Conservation (phyloP, 1,139 yeast species). For the Meyerozyma elateridarum region DNA sequence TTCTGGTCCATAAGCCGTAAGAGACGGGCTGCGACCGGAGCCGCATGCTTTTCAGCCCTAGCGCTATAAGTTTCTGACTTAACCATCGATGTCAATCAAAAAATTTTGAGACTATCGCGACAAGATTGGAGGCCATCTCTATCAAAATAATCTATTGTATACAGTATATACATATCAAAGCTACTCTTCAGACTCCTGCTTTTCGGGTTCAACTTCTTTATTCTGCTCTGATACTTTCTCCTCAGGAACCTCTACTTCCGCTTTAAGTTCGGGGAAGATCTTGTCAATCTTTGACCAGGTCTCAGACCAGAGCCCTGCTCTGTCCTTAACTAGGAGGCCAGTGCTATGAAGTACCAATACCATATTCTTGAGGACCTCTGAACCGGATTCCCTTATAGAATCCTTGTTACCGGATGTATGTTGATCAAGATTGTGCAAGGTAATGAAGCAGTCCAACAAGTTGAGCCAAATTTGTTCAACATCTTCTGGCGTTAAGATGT, state of each 20-base stretch:
- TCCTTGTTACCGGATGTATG: conserved; percentile 25
- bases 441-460: conserved; percentile 28
- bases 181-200: conserved; percentile 13
- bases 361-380: conserved; percentile 62
- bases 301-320: conserved; percentile 23
- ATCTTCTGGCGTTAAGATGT: conserved; percentile 20
- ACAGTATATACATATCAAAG: not conserved
- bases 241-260: conserved; percentile 14
- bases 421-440: conserved; percentile 20
- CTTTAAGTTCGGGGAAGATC: conserved; percentile 41
- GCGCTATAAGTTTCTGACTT: conserved; percentile 46
- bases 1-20: conserved; percentile 73
- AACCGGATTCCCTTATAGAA: conserved; percentile 50
- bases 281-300: conserved; percentile 43
- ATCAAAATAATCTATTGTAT: too few relatives aligned
- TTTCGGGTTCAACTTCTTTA: conserved; percentile 7
- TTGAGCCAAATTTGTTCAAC: conserved; percentile 31
- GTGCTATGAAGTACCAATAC: conserved; percentile 33
- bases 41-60: conserved; percentile 67
- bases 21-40: conserved; percentile 76
- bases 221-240: conserved; percentile 7
- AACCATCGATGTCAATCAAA: conserved; percentile 19
- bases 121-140: too few relatives aligned
- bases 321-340: conserved; percentile 20
- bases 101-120: too few relatives aligned